These are phyloP conservation scores for Babesia ovis DNA, from an alignment of 169 alveolate genomes.

Conservation along the genomic window DNA sequence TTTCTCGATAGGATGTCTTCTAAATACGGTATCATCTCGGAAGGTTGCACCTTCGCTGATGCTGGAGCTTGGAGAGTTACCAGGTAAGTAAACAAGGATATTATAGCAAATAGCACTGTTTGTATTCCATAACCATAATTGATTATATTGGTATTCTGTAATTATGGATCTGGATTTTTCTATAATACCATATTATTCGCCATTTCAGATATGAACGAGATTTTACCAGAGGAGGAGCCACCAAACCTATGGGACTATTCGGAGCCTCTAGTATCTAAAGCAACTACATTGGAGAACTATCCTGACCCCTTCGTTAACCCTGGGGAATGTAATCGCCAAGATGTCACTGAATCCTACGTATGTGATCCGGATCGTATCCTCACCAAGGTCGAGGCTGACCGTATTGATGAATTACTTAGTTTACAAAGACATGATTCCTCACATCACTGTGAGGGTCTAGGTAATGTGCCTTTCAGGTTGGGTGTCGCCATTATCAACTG, in stretches of 20 bases:
- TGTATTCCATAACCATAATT: too few species aligned
- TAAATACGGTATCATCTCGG: not conserved
- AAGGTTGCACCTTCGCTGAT: conserved; percentile 28
- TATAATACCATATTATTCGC: not conserved
- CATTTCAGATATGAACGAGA: conserved; percentile 58
- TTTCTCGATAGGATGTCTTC: not conserved
- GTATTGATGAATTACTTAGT: conserved; percentile 54
- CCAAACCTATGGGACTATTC: conserved; percentile 63
- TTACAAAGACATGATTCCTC: conserved; percentile 45
- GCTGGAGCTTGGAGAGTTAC: conserved; percentile 66
- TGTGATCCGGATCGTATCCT: conserved; percentile 75
- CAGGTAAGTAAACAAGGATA: conserved; percentile 45
- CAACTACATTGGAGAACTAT: conserved; percentile 73
- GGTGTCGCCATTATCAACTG: conserved; percentile 64
- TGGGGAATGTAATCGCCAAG: conserved; percentile 70
- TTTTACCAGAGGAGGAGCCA: conserved; percentile 67
- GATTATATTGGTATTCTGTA: too few species aligned
- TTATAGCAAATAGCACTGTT: too few species aligned
- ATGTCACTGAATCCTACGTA: conserved; percentile 69
- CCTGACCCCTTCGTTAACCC: conserved; percentile 78
- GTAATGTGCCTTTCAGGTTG: conserved; percentile 55
- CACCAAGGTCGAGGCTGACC: conserved; percentile 59
- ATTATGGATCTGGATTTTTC: too few species aligned
- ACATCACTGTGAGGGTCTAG: conserved; percentile 68
- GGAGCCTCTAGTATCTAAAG: conserved; percentile 57